These are phyloP conservation scores for Austroboletus olivaceoglutinosus DNA, from an alignment of 1,284 basidiomycete species.

Conservation along the genomic window DNA sequence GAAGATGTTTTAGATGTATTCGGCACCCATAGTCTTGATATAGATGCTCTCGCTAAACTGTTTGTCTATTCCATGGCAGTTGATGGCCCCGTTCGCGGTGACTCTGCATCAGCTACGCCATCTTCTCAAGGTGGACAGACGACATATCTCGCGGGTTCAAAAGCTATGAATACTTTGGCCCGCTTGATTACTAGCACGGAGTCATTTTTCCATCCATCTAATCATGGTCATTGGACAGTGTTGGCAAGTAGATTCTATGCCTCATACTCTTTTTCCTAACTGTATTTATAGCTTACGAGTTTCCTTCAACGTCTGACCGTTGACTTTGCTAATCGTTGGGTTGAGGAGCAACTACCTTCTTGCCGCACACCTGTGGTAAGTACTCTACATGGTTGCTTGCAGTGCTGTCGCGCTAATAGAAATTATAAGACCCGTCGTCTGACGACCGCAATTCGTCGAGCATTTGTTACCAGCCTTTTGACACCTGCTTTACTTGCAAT, in stretches of 20 bases:
- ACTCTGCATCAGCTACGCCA: constrained; percentile 55
- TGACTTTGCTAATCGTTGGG: constrained; percentile 82
- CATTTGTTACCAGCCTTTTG: constrained; percentile 80
- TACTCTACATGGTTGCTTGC: not conserved
- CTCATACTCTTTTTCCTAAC: constrained; percentile 10
- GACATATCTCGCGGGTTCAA: constrained; percentile 82
- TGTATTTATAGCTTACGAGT: constrained; percentile 27
- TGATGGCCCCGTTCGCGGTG: constrained; percentile 60
- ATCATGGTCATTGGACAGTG: constrained; percentile 76
- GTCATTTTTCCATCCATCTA: constrained; percentile 89
- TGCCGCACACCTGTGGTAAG: constrained; percentile 83
- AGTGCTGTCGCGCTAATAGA: constrained; percentile 1
- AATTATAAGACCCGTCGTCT: constrained; percentile 62
- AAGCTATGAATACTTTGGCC: constrained; percentile 86
- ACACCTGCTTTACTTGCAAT: constrained; percentile 92
- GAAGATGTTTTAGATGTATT: not conserved
- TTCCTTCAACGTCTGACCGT: constrained; percentile 56
- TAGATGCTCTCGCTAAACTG: constrained; percentile 81
- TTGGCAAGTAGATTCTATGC: constrained; percentile 36
- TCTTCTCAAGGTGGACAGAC: constrained; percentile 49
- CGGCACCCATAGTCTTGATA: constrained; percentile 3
- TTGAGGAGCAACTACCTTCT: constrained; percentile 75
- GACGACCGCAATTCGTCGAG: constrained; percentile 78
- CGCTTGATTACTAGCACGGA: constrained; percentile 92
- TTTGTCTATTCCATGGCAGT: constrained; percentile 90